Evolutionary conservation across 805 yeast genomes (phyloP), one percentile per base, ranked within the genome.

Genomic region (Kluyveromyces dobzhanskii): DNA sequence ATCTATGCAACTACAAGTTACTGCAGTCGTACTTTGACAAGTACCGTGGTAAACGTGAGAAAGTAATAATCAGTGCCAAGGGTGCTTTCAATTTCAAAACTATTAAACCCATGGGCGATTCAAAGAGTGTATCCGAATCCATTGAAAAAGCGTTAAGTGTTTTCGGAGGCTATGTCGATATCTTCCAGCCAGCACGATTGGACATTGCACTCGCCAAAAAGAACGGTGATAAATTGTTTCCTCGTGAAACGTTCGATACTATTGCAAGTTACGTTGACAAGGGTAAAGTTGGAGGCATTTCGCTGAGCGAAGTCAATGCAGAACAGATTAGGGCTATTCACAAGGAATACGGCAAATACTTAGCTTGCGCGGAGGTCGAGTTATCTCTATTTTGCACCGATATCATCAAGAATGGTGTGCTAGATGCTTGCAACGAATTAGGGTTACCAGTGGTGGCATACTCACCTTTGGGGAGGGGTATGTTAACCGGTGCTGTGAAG

Each of bases 391-490:
- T 80, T 64, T 58, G 76, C 12, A 71, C 75, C 32, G 84, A 81
- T 12, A 71, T 80, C 28, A 53, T 76, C 32, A 42, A 56, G 2
- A 76, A 82, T 54, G 95, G 90, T 1, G 68, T 82, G 14, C 71
- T 79, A 44, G 73, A 69, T 3, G 69, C 72, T 4, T 75, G 80
- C 46, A 69, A 73, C 16, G 75, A 79, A 44, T 59, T 69, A 24
- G 67, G 67, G 12, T 72, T 87, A 40, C 81, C 92, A 11, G 65
- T 85, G 23, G 66, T 85, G 41, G 84, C 87, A 18, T 87, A 87
- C 61, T 81, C 94, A 23, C 96, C 96, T 21, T 67, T 87, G 40
- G 80, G 87, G 8, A 71, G 84, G 50, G 96, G 95, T 1, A 64
- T 80, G 44, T 67, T 87, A 39, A 78, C 90, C 3, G 94, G 92